phyloP scores from a whole-genome alignment of 2,329 filamentous ascomycete genomes.

The Cyclaneusma minus region DNA sequence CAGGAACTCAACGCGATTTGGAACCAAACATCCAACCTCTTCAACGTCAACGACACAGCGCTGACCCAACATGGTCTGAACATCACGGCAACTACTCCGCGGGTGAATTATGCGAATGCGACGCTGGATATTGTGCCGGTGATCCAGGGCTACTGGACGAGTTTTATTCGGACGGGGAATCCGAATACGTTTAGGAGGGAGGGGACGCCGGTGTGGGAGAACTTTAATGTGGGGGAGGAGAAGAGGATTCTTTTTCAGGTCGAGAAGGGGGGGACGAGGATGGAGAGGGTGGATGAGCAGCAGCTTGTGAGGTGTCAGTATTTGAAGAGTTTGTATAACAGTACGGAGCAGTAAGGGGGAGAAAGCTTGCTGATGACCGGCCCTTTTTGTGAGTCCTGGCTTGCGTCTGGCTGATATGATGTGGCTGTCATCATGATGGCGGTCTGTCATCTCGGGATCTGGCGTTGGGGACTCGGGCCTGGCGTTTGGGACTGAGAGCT shows the following conservation, averaged over 20 bases:
- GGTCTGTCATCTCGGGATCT: too few relatives aligned
- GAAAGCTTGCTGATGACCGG: too few relatives aligned
- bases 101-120: slow-evolving; percentile 34
- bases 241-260: slow-evolving; percentile 24
- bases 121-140: slow-evolving; percentile 40
- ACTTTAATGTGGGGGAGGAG: slow-evolving; percentile 19
- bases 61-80: too few relatives aligned
- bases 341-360: too few relatives aligned
- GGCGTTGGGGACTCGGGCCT: too few relatives aligned
- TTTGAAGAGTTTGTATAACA: slow-evolving; percentile 20
- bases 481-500: too few relatives aligned
- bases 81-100: slow-evolving; percentile 34
- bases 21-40: too few relatives aligned
- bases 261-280: slow-evolving; percentile 26
- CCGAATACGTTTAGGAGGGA: slow-evolving; percentile 40
- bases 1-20: slow-evolving; percentile 53
- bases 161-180: slow-evolving; percentile 50
- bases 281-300: slow-evolving; percentile 25
- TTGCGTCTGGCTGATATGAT: too few relatives aligned
- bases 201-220: slow-evolving; percentile 34
- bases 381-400: too few relatives aligned
- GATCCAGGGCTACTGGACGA: slow-evolving; percentile 59
- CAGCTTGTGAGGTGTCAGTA: slow-evolving; percentile 30
- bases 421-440: too few relatives aligned
- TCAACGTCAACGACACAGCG: too few relatives aligned